Evolutionary conservation across 2,329 filamentous ascomycete genomes (phyloP).

Genomic region (Seiridium cupressi): DNA sequence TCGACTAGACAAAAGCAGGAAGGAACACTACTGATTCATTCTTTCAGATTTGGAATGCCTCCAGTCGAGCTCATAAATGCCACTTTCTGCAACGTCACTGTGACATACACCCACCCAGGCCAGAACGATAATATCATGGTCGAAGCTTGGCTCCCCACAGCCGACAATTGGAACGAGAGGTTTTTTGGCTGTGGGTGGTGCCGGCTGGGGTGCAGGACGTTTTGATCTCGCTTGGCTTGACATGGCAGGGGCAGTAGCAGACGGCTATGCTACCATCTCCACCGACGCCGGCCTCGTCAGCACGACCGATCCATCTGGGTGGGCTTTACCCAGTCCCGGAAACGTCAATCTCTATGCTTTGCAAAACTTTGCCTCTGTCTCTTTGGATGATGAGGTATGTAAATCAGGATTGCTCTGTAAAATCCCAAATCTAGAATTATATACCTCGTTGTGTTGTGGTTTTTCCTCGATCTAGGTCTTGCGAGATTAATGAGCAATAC

Average conservation of each 20-base stretch:
- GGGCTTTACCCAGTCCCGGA: conserved; percentile 16
- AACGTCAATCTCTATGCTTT: conserved; percentile 23
- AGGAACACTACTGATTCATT: background rate
- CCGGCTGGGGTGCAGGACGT: conserved; percentile 24
- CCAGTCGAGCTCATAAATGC: background rate
- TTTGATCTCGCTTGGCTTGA: conserved; percentile 13
- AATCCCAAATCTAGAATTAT: too few relatives aligned
- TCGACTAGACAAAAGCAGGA: too few relatives aligned
- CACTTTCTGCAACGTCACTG: background rate
- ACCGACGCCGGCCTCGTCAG: conserved; percentile 22
- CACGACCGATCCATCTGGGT: conserved; percentile 8
- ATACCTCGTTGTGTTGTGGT: too few relatives aligned
- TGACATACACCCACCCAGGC: background rate
- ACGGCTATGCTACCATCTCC: conserved; percentile 23
- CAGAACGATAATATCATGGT: background rate
- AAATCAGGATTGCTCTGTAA: conserved; percentile 5
- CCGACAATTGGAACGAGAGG: conserved; percentile 25
- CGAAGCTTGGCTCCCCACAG: background rate
- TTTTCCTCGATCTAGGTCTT: conserved; percentile 10
- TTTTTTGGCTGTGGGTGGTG: conserved; percentile 29
- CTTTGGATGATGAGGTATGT: conserved; percentile 18
- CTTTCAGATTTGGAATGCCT: background rate
- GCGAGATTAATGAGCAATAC: conserved; percentile 41
- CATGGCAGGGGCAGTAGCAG: conserved; percentile 18
- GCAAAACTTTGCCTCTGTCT: conserved; percentile 22